phyloP scores from a whole-genome alignment of 371 early-diverging fungal species.

The Apophysomyces sp. region DNA sequence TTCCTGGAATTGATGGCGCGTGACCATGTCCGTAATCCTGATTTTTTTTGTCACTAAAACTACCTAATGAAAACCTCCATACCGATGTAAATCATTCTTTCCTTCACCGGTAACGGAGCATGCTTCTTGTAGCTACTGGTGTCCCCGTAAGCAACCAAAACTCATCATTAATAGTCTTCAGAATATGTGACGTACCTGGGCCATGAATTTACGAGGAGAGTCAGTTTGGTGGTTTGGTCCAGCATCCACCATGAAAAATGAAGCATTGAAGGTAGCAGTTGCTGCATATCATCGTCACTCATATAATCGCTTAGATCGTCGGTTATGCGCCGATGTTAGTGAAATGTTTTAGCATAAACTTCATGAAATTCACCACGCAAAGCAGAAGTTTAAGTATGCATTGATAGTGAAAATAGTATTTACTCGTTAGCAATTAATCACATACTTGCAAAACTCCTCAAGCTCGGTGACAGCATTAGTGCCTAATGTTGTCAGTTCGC shows the following conservation, averaged over 20 bases:
- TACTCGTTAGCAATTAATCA: neutral
- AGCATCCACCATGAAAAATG: neutral
- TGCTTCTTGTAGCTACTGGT: neutral
- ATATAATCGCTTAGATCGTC: no score
- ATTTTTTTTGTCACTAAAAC: no score
- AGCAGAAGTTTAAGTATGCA: neutral
- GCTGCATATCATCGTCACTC: neutral
- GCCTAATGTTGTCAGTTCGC: neutral
- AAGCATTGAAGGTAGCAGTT: neutral
- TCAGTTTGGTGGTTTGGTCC: neutral
- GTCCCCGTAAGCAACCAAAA: neutral
- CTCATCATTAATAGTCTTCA: neutral
- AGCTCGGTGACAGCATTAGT: neutral
- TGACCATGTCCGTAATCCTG: no score
- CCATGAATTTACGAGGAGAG: neutral
- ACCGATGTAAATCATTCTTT: neutral
- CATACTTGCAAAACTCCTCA: neutral
- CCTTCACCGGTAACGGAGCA: neutral
- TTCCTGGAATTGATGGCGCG: no score
- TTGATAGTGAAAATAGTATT: neutral
- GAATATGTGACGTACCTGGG: neutral
- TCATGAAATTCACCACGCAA: neutral
- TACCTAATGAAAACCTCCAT: neutral
- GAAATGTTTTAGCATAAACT: neutral
- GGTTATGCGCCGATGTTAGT: neutral